Evolutionary conservation across 2,329 filamentous ascomycete species (phyloP), one percentile per base, ranked within the genome.

Genomic region (Pseudocercospora pini-densiflorae): DNA sequence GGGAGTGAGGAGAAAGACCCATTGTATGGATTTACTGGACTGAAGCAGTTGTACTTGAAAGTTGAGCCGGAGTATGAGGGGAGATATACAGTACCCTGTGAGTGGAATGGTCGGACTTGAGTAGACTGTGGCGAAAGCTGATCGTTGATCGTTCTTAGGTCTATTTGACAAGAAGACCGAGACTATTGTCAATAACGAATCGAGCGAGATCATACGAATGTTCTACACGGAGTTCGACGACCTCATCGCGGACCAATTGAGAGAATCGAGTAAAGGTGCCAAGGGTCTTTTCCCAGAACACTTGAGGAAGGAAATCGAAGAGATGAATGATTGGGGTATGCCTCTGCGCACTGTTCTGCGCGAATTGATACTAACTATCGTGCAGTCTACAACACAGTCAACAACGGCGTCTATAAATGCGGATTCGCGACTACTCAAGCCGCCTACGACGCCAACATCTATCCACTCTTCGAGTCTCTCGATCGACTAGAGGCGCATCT

Each of bases 151-250:
- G 7, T 21, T 23, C 16, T n/a, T 55, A 55, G 51, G 51, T 27
- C 83, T 97, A 59, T 92, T 87, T 82, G 90, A 92, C 71, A 90
- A 88, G 76, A 87, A 90, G 76, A 82, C 82, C 47, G 73, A 77
- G 62, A 87, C 83, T 24, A 95, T 97, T 74, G 93, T 97, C 68
- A 94, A 86, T 85, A 97, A 97, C 71, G 93, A 97, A 85, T 92
- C 90, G 79, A 89, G 89, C 70, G 93, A 97, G 81, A 96, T 97
- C 76, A 89, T 97, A 78, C 89, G 93, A 75, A 97, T 97, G 91
- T 83, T 97, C 64, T 92, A 91, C 76, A 85, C 84, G 40, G 92
- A 88, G 79, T 98, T 98, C 77, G 89, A 98, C 59, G 75, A 77
- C n/a, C 61, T 84, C 23, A 64, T 84, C 23, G 78, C 79, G 0